Evolutionary conservation across 1,284 basidiomycete species (phyloP).

Genomic region (Rhodotorula sp.): DNA sequence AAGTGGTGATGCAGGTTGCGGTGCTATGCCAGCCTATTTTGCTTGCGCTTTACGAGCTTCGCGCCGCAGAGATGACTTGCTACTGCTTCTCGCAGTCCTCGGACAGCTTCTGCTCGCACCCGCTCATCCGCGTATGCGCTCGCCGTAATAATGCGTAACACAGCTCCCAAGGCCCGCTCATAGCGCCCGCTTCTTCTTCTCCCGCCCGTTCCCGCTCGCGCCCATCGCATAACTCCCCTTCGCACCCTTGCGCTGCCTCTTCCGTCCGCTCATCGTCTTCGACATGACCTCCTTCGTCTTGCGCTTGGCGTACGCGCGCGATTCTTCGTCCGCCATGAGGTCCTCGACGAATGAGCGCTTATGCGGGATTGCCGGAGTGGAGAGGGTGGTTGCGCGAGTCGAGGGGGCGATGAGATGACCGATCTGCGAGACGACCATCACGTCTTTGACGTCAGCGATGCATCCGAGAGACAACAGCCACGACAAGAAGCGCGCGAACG

Average conservation of each 20-base stretch:
- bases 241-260: constrained; percentile 23
- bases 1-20: neutral
- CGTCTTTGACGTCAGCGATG: neutral
- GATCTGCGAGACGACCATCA: constrained; percentile 57
- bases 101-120: neutral
- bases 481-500: constrained; percentile 9
- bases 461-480: neutral
- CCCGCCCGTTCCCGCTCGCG: constrained; percentile 10
- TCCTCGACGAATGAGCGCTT: constrained; percentile 85
- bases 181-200: constrained; percentile 10
- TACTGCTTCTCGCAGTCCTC: too few species aligned
- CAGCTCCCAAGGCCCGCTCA: neutral
- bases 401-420: constrained; percentile 76
- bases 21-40: constrained; percentile 1
- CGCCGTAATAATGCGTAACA: too few species aligned
- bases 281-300: constrained; percentile 53
- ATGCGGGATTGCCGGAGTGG: constrained; percentile 63
- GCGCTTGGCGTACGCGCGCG: constrained; percentile 83
- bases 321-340: constrained; percentile 80
- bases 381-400: constrained; percentile 69
- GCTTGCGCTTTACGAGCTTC: neutral
- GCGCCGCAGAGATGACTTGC: too few species aligned
- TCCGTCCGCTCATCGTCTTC: constrained; percentile 35
- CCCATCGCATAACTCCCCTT: constrained; percentile 21
- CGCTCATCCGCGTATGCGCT: too few species aligned